Evolutionary conservation across 2,329 filamentous ascomycete species (phyloP), one percentile per base, ranked within the genome.

Genomic region (Huntiella moniliformis): DNA sequence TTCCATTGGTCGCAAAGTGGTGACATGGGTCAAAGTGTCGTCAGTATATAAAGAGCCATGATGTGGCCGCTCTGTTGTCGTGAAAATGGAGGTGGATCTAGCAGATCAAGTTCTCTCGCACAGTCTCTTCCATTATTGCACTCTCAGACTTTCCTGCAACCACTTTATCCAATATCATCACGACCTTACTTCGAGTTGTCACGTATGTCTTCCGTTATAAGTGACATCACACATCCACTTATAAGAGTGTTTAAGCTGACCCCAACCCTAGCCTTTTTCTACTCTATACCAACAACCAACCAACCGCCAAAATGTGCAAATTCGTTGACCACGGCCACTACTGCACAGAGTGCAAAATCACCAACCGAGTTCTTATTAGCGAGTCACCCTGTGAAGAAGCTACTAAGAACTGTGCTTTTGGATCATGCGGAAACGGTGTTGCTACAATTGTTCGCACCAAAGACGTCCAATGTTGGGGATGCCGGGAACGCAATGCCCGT

Each of bases 311-410:
- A 47, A 63, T 62, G 62, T 63, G 61, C 54, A 60, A 57, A 53
- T 62, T 58, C 54, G 54, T 56, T 48, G 61, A 54, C 31, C 57
- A 63, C 51, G 51, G 61, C 38, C 56, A 60, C 40, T 53, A 55
- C 44, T 63, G 61, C 53, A 56, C 56, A 45, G 38, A 55, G 35
- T 63, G 61, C 51, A 53, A 53, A 39, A 51, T 52, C 38, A 55
- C 60, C 46, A 57, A 62, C 38, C 62, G 57, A 1, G 56, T 63
- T 15, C 56, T 63, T 18, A 62, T 63, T 18, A 61, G 61, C 2
- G 61, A 63, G 46, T 54, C 54, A 13, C 51, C 53, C 5, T 63
- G 61, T 51, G 48, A 55, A 13, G 51, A 48, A 4, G 57, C 59
- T 4, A 56, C 52, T 35, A 52, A 44, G 36, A 56, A 53, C 18